Evolutionary conservation across 2,329 filamentous ascomycete species (phyloP).

Genomic region (Penicillium sp.): DNA sequence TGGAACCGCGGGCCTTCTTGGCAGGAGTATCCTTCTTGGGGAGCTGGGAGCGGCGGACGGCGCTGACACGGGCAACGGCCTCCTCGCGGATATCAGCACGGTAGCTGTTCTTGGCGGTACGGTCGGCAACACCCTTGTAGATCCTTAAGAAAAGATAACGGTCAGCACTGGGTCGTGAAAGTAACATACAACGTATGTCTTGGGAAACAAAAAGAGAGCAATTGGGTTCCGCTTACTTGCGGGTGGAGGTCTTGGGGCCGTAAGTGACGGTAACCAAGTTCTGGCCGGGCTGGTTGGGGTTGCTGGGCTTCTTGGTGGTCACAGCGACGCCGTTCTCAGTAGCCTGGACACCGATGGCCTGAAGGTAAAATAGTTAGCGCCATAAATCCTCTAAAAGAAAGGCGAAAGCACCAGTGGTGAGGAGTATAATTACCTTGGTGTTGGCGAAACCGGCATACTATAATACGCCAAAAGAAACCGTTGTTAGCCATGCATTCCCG

Average conservation of each 20-base stretch:
- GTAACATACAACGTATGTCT: not conserved
- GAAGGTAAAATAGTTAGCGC: conserved; percentile 9
- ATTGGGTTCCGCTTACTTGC: conserved; percentile 62
- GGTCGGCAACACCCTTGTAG: conserved; percentile 83
- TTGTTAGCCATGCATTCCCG: conserved; percentile 23
- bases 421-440: conserved; percentile 66
- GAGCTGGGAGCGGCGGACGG: conserved; percentile 76
- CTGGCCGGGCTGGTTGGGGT: conserved; percentile 70
- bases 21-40: conserved; percentile 72
- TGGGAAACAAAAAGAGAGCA: no score
- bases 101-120: conserved; percentile 81
- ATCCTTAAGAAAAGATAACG: conserved; percentile 54
- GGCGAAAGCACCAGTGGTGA: conserved; percentile 7
- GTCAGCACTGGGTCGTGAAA: conserved; percentile 6
- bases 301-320: conserved; percentile 77
- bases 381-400: not conserved
- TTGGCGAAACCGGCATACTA: conserved; percentile 92
- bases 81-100: conserved; percentile 71
- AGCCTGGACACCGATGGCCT: conserved; percentile 80
- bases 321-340: conserved; percentile 76
- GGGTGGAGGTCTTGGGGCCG: conserved; percentile 68
- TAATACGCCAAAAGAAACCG: conserved; percentile 6
- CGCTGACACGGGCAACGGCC: conserved; percentile 83
- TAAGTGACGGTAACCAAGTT: conserved; percentile 65
- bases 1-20: conserved; percentile 73